Evolutionary conservation across 176 grass and related monocot species (phyloP).

Genomic region (Cenchrus americanus): DNA sequence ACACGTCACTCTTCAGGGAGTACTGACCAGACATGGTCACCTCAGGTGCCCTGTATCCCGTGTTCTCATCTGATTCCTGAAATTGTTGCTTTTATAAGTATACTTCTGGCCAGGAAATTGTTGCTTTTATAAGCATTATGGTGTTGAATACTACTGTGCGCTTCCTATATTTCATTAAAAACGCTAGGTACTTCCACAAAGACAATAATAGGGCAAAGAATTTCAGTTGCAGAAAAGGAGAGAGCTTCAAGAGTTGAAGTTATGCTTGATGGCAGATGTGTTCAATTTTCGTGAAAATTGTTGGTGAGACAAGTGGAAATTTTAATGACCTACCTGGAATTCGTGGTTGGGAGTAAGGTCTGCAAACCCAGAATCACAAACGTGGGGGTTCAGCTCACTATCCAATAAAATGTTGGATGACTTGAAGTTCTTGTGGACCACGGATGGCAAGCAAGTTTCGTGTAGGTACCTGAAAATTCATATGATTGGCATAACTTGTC

Average conservation of each 20-base stretch:
- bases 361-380: conserved; percentile 86
- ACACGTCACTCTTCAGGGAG: conserved; percentile 91
- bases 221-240: neutral
- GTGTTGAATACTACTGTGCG: neutral
- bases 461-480: conserved; percentile 79
- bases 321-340: conserved; percentile 57
- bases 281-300: neutral
- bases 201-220: neutral
- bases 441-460: conserved; percentile 84
- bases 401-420: conserved; percentile 93
- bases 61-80: conserved; percentile 67
- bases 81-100: conserved; percentile 19
- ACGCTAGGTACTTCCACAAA: neutral
- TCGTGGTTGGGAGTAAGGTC: conserved; percentile 67
- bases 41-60: conserved; percentile 82
- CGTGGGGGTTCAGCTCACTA: conserved; percentile 72
- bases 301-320: neutral
- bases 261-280: neutral
- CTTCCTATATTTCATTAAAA: neutral
- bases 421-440: conserved; percentile 90
- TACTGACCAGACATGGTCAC: conserved; percentile 71
- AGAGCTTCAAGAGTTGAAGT: neutral
- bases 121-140: neutral
- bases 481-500: conserved; percentile 17
- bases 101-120: neutral